Base-by-base conservation (phyloP, 495 filamentous ascomycete genomes). In the Penicillium salamii region DNA sequence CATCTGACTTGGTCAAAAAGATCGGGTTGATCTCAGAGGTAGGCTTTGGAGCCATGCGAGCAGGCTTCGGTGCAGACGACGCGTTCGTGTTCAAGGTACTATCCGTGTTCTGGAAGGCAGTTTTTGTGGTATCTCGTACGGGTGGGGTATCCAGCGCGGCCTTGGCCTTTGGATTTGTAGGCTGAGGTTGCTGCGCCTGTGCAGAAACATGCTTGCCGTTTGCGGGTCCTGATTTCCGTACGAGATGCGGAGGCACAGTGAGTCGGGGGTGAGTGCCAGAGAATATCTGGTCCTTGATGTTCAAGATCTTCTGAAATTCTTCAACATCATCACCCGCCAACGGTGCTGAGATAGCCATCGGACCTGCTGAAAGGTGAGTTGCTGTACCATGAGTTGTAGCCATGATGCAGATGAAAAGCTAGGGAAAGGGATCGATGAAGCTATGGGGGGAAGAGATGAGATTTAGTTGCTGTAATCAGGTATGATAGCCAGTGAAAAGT, bases 1-100 rank as follows among this genome's bases (percentile, higher is more conserved):
- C 83, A 59, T 90, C 87, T 39, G 91, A 91, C 65, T 96, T 96
- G 45, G 85, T 81, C 66, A 92, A 70, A 53, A 95, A 77, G 20
- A 95, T 83, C 24, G 89, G 89, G 64, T 91, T 82, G 57, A 92
- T 87, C 54, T 70, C 74, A 42, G 78, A 71, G 14, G 64, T 53
- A 46, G 61, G 54, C 28, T 74, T 74, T 21, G 73, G 44, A 42
- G 59, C 64, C 52, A 72, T 61, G 43, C 72, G 70, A 46, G 65
- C 66, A 42, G 65, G 62, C 47, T 59, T 48, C 39, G 38, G 65
- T 44, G 67, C 57, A 46, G 62, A 51, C 4, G 54, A 37, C 14
- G 63, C 61, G 34, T 67, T 48, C 29, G 41, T 67, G 52, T 62
- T 55, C 20, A 66, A 48, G 29, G 65, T 64, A 53, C 60, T 63